Evolutionary conservation across 116 monocot genomes (phyloP), one percentile per base, ranked within the genome.

Genomic region (Posidonia oceanica): DNA sequence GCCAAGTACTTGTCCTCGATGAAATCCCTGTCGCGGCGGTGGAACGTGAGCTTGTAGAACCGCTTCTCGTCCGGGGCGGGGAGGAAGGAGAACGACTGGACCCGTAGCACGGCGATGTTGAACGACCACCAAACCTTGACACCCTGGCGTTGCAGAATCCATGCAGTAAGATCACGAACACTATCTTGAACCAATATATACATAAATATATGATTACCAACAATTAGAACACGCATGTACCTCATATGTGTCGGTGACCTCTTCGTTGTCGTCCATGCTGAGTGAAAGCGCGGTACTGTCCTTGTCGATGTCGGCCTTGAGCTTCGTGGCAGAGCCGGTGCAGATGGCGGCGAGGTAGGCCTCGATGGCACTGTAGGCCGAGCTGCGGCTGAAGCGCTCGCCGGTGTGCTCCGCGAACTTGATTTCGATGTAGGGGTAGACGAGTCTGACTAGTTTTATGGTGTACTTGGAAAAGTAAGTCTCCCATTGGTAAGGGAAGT

Each of bases 361-460:
- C 57, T 89, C 67, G 59, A 80, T 63, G 67, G 74, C 72, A 17
- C 44, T 14, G 73, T 83, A 86, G 21, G 82, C 79, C 52, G 83
- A 77, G 75, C 77, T 83, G 42, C 86, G 79, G 67, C 76, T 76
- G 51, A 81, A 48, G 4, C 53, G 29, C n/a, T 83, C 80, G 51
- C 83, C 80, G 23, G 64, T 22, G 64, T 71, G 73, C 81, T 83
- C 89, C n/a, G 65, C 62, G 62, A 89, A 54, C 63, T 61, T 74
- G 74, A 88, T 69, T 10, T 74, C 44, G 63, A 80, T 41, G 71
- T 83, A 88, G 2, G 83, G 80, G 64, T 80, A 69, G 52, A 85
- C 36, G 21, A 61, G 7, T 54, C 59, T 12, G 39, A 72, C 3
- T 15, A 85, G 11, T 53, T 74, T 78, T 58, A 14, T 17, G 61